A percentile compares a stretch with the other conserved stretches of the same genome.
Evolutionary conservation across 148 eudicot species (phyloP).

Genomic region (Drosera capensis): DNA sequence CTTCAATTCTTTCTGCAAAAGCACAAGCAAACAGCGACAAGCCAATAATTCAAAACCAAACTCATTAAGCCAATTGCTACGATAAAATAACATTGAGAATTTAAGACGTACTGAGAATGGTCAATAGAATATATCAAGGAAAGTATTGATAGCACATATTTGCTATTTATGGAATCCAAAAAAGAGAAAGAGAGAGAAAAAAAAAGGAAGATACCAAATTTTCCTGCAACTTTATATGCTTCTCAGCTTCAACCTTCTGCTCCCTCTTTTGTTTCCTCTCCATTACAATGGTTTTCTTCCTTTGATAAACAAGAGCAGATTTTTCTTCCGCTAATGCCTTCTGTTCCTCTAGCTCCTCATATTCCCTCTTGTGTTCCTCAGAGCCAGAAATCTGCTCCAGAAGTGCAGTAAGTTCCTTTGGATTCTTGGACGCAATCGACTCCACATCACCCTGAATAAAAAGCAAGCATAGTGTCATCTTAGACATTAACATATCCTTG

Average conservation of each 20-base stretch:
- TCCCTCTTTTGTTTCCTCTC: slow-evolving; percentile 94
- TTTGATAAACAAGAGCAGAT: slow-evolving; percentile 68
- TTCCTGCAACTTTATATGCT: slow-evolving; percentile 78
- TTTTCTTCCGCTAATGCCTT: slow-evolving; percentile 87
- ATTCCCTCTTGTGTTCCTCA: slow-evolving; percentile 74
- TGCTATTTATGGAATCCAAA: too few relatives aligned
- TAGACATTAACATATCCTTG: too few relatives aligned
- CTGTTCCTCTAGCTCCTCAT: slow-evolving; percentile 72
- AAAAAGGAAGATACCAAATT: slow-evolving; percentile 34
- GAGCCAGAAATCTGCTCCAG: slow-evolving; percentile 97
- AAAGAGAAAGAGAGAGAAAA: neutral
- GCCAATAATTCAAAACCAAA: slow-evolving; percentile 3
- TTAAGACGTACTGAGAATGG: too few relatives aligned
- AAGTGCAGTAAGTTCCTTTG: slow-evolving; percentile 82
- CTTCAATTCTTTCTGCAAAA: slow-evolving; percentile 78
- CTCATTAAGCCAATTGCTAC: neutral
- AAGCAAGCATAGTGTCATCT: neutral
- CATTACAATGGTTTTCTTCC: slow-evolving; percentile 64
- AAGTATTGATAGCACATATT: too few relatives aligned
- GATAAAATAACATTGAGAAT: neutral
- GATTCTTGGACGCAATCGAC: slow-evolving; percentile 92
- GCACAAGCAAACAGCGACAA: slow-evolving; percentile 5
- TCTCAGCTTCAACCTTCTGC: slow-evolving; percentile 97
- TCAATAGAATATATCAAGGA: too few relatives aligned
- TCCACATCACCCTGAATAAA: slow-evolving; percentile 86